Base-by-base conservation (phyloP, 257 asterid species). In the Solanum stenotomum region DNA sequence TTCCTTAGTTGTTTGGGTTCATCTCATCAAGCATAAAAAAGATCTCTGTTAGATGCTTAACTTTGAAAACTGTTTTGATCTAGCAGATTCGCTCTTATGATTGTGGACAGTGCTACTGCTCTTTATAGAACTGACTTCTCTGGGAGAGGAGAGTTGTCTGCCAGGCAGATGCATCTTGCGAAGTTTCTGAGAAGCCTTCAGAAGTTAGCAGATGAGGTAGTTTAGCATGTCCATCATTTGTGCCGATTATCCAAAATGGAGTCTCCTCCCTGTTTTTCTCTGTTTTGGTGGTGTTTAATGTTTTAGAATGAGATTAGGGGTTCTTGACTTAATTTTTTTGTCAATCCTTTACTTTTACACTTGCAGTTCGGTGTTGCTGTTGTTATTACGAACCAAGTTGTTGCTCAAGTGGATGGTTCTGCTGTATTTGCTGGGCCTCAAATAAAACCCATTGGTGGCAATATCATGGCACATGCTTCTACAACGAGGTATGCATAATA, bases 131-230 rank as follows among this genome's bases (percentile, higher is more conserved):
- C 99, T 88, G 98, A 97, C 91, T 97, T 95, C 90, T 97, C 98
- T 10, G 98, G 99, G 37, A 94, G 99, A 87, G 99, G 99, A 68
- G 99, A 96, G 85, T 90, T 97, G 87, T 95, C 99, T 31, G 98
- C 98, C 29, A 91, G 99, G 92, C 99, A 97, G 92, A 97, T 96
- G 99, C 99, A 97, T 94, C 98, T 97, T 13, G 99, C 99, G 1
- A 97, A 96, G 94, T 96, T 96, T 93, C 89, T 97, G 92, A 93
- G 99, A 90, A 96, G 98, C 95, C 99, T 97, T 87, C 99, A 97
- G 91, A 97, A 97, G 92, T 89, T 97, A 88, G 99, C 99, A 4
- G 99, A 97, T 86, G 99, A 95, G 96, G 98, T 95, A 71, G 46
- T 87, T 70, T 71, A 42, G 65, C 65, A 35, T 37, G 59, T n/a